Conservation (phyloP, 768 basidiomycete genomes). For the Mycena vulgaris region DNA sequence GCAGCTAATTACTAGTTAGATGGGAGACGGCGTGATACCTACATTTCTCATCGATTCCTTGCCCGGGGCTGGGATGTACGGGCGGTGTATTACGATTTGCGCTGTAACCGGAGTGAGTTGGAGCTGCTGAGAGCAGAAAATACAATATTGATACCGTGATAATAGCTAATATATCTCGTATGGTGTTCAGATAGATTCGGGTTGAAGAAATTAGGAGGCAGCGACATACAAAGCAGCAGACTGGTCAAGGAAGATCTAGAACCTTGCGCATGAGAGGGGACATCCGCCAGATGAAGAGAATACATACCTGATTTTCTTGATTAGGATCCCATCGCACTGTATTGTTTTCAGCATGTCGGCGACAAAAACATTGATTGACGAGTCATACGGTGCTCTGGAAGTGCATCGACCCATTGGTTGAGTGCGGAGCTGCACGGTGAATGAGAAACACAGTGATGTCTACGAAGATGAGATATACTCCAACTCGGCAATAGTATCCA, state of each 20-base stretch:
- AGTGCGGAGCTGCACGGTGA: too few relatives aligned
- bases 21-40: neutral
- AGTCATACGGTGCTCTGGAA: slow-evolving; percentile 25
- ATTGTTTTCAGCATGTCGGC: neutral
- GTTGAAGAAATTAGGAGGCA: neutral
- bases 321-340: slow-evolving; percentile 35
- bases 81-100: slow-evolving; percentile 32
- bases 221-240: slow-evolving; percentile 28
- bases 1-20: neutral
- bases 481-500: slow-evolving; percentile 10
- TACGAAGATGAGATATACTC: slow-evolving; percentile 1
- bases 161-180: slow-evolving; percentile 28
- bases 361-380: neutral
- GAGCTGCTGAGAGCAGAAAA: neutral
- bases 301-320: slow-evolving; percentile 20
- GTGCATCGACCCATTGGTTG: slow-evolving; percentile 17
- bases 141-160: slow-evolving; percentile 33
- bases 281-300: neutral
- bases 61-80: slow-evolving; percentile 25
- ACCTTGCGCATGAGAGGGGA: neutral
- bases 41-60: too few relatives aligned
- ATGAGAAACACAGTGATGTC: neutral
- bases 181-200: neutral
- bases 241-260: slow-evolving; percentile 32
- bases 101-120: neutral